These are phyloP conservation scores for Sporothrix mexicana DNA, from an alignment of 2,329 filamentous ascomycete species.

Conservation along the genomic window DNA sequence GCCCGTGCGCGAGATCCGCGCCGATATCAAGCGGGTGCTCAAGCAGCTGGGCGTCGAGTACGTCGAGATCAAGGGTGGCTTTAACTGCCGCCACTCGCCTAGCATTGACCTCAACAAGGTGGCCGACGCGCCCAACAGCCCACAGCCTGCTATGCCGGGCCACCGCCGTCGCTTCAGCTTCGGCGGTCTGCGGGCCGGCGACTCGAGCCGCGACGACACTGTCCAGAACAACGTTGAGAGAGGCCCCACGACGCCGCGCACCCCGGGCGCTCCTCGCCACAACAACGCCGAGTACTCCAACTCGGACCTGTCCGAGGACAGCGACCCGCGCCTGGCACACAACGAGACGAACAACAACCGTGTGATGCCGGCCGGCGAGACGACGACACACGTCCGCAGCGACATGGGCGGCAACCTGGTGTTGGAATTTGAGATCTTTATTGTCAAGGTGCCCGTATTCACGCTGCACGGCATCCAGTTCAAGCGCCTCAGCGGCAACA, in stretches of 20 bases:
- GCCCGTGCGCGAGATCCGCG: constrained; percentile 81
- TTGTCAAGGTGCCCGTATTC: constrained; percentile 94
- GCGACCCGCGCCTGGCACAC: constrained; percentile 61
- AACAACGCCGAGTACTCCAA: constrained; percentile 74
- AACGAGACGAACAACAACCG: constrained; percentile 53
- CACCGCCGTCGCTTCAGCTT: constrained; percentile 86
- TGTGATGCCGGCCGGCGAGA: constrained; percentile 72
- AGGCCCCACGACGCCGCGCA: constrained; percentile 56
- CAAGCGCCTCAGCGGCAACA: constrained; percentile 93
- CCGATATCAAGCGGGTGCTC: constrained; percentile 89
- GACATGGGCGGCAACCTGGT: constrained; percentile 85
- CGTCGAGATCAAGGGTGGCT: constrained; percentile 90
- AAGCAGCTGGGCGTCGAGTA: constrained; percentile 89
- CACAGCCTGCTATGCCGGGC: constrained; percentile 56
- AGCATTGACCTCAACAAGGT: constrained; percentile 86
- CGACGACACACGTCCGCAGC: constrained; percentile 87
- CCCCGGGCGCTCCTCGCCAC: constrained; percentile 49
- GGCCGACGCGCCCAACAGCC: constrained; percentile 66
- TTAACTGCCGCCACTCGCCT: constrained; percentile 84
- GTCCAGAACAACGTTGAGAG: constrained; percentile 63
- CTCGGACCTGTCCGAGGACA: constrained; percentile 85
- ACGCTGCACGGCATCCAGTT: constrained; percentile 96
- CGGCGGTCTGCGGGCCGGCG: constrained; percentile 66
- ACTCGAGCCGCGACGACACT: constrained; percentile 62
- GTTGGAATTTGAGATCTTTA: constrained; percentile 91